Evolutionary conservation across 148 eudicot genomes (phyloP), one percentile per base, ranked within the genome.

Genomic region (Agrostemma githago): DNA sequence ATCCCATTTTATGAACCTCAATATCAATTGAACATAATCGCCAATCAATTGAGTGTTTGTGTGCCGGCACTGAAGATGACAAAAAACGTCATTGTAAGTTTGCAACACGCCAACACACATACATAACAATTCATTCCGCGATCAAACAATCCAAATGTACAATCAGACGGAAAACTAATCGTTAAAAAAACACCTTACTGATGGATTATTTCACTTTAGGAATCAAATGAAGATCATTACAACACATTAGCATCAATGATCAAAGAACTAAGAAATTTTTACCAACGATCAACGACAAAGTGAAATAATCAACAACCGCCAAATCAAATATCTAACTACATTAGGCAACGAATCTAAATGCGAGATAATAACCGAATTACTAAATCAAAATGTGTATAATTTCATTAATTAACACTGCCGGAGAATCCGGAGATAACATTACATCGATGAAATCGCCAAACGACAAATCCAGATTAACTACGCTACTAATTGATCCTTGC

Each of bases 211-310:
- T 58, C 7, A 5, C 61, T 16, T 5, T 5, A 58, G 5, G 21
- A 1, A 58, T 58, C 19, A 58, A 59, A 59, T 17, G 19, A 20
- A 8, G 21, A 60, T 20, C 11, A 60, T 20, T 20, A 20, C 0
- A 5, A 60, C 56, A 17, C 26, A n/a, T 17, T 17, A 20, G 63
- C 10, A 17, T 60, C 10, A n/a, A 17, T 17, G 20, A 6, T n/a
- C 34, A 6, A 60, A 60, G 34, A 60, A 60, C 63, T 20, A 60
- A 60, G 20, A 60, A 20, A 10, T 51, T 10, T 15, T 51, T 51
- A 51, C 56, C 56, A 60, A 63, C 12, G 67, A 63, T 63, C 17
- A 37, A 63, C 67, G 11, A 63, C 42, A 63, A 59, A n/a, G 34
- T 4, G 17, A 59, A 17, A 63, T 3, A 34, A 12, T 63, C 42